Conservation (phyloP, 495 filamentous ascomycete species). For the Penicillium alfredii region DNA sequence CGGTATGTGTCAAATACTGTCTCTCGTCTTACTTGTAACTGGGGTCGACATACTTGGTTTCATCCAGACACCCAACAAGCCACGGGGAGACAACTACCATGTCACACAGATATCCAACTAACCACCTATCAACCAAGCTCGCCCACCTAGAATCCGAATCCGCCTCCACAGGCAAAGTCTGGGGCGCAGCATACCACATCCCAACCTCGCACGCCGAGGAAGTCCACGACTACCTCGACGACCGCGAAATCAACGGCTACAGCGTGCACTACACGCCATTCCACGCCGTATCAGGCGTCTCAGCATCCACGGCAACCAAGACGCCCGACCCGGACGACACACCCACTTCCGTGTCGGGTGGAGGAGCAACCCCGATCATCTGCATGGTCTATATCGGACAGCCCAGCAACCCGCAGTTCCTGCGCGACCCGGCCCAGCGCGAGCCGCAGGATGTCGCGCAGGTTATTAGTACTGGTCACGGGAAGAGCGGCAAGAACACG, state of each 20-base stretch:
- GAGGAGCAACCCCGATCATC: too few species aligned
- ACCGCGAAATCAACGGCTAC: conserved; percentile 96
- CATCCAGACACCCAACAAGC: background rate
- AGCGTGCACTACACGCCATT: conserved; percentile 84
- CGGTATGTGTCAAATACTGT: conserved; percentile 17
- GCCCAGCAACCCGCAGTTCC: conserved; percentile 88
- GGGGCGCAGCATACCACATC: conserved; percentile 94
- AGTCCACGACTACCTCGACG: conserved; percentile 87
- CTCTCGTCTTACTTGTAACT: background rate
- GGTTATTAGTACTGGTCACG: conserved; percentile 70
- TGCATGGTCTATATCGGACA: conserved; percentile 92
- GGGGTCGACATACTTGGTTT: too few species aligned
- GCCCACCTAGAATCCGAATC: conserved; percentile 29
- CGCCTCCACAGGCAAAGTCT: conserved; percentile 57
- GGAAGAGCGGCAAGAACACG: conserved; percentile 83
- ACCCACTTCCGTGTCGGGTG: too few species aligned
- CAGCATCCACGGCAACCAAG: background rate
- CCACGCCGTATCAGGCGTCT: conserved; percentile 44
- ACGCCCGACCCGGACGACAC: background rate
- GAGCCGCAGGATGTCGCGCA: conserved; percentile 75
- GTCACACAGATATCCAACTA: too few species aligned
- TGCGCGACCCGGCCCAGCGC: conserved; percentile 57
- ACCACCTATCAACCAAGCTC: conserved; percentile 19
- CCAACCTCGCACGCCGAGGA: conserved; percentile 61
- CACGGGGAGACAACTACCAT: conserved; percentile 6